Evolutionary conservation across 352 stramenopile species (phyloP), one percentile per base, ranked within the genome.

Genomic region (Halophytophthora polymorphica): DNA sequence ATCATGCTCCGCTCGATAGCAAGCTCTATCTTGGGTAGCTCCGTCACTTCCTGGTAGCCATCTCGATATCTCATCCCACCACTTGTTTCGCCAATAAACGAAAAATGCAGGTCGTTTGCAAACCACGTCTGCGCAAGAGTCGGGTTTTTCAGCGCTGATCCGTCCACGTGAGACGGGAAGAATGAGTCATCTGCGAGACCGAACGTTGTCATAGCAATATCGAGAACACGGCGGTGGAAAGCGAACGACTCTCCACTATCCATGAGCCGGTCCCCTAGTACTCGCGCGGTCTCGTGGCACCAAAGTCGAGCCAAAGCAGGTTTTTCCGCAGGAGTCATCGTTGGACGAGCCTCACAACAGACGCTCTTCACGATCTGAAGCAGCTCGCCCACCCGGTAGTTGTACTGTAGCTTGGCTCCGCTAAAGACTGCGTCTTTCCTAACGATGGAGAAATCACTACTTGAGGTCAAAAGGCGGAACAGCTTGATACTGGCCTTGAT

Each of bases 281-380:
- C 53, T 1, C 82, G 72, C 3, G 69, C 56, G 10, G 60, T 73
- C 57, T 92, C 82, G 44, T 92, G 82, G 48, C 78, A 87, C 82
- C 82, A 92, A 8, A 88, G 58, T 13, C 82, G 74, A 43, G 76
- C 71, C 1, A 90, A 35, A 3, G 55, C 31, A 0, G 71, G 51
- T 44, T 89, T 90, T 14, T 89, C 78, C 1, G 61, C 51, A 3
- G 77, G 35, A 1, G 63, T 48, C 6, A 78, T 25, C 2, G 58
- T 47, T n/a, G 69, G 51, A 7, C 55, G 68, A 15, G 63, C 55
- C 11, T 77, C 62, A 35, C 56, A 71, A 46, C 56, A 87, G 8
- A 86, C 68, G 21, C 46, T 68, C 23, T 66, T 63, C 0, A 88
- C 45, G 6, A 92, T 40, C 1, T 64, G 45, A 10, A 85, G 63